Base-by-base conservation (phyloP, 805 yeast species). In the Candida broadrunensis region DNA sequence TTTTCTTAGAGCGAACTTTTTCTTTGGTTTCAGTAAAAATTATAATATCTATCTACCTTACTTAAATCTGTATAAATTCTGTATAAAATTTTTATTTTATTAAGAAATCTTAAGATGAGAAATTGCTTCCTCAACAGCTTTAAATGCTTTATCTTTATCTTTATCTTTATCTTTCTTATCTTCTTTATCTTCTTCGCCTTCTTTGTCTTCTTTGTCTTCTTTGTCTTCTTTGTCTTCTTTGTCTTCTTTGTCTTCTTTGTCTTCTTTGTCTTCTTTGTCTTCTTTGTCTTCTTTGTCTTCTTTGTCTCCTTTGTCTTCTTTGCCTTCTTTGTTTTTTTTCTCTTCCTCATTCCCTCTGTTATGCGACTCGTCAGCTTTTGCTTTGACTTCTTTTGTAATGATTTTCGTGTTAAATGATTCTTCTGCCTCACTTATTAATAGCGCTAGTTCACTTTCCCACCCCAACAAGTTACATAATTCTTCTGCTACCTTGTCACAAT, bases 401-500 rank as follows among this genome's bases (percentile, higher is more conserved):
- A 6, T 21, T 21, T 6, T 21, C 9, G 24, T 9, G 9, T 21
- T 31, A 4, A 46, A 52, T 29, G 45, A 47, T 16, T 42, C 41
- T 26, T 38, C 43, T 7, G 48, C 52, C 3, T 34, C 38, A 6
- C 41, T 41, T 11, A 73, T 55, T 41, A 82, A 51, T n/a, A 49
- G 45, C 1, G 72, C 67, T 31, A 83, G 61, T 9, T 81, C 85
- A 5, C 70, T 56, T 0, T 55, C 55, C 96, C 96, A 88, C 0
- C 87, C 91, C 39, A 83, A 57, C 25, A 67, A 52, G 14, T 67
- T 60, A 7, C 79, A 80, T 18, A 89, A 53, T 23, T 59, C 56
- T 25, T 68, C 71, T 0, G 83, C 87, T 35, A 81, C 73, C n/a
- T 54, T 64, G 49, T 89, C 97, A 44, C 95, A 81, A 31, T 77